Evolutionary conservation across 495 filamentous ascomycete species (phyloP).

Genomic region (Schizothecium vesticola): DNA sequence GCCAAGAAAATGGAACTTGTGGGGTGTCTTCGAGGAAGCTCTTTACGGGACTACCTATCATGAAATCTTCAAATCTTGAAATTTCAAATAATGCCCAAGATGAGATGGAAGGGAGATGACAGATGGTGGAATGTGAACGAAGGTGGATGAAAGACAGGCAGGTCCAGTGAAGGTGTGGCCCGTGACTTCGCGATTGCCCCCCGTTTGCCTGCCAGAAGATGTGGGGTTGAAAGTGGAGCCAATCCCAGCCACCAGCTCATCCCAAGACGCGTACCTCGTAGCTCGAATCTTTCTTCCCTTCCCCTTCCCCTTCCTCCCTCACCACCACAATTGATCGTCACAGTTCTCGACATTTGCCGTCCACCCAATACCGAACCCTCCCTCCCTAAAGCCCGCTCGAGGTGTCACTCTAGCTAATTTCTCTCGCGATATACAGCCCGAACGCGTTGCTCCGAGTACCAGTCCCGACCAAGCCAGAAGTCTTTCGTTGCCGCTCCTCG

Average conservation of each 20-base stretch:
- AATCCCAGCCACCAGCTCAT: background rate
- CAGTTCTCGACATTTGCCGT: conserved; percentile 18
- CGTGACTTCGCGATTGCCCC: conserved; percentile 17
- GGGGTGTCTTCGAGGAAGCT: background rate
- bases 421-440: conserved; percentile 20
- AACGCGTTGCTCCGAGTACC: conserved; percentile 8
- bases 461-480: conserved; percentile 4
- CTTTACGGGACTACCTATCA: background rate
- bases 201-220: background rate
- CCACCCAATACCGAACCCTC: conserved; percentile 1
- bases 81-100: background rate
- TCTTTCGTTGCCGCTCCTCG: conserved; percentile 39
- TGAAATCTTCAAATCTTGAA: background rate
- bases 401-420: conserved; percentile 5
- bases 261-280: conserved; percentile 10
- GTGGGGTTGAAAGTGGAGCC: background rate
- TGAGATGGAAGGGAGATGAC: background rate
- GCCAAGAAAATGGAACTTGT: background rate
- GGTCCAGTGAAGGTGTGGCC: background rate
- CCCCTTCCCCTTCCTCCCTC: background rate
- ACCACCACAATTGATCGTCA: conserved; percentile 14
- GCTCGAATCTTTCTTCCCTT: background rate
- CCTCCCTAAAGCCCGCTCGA: conserved; percentile 10
- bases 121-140: background rate
- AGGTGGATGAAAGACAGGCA: background rate